Conservation (phyloP, 2,329 filamentous ascomycete species). For the Penicillium polonicum region DNA sequence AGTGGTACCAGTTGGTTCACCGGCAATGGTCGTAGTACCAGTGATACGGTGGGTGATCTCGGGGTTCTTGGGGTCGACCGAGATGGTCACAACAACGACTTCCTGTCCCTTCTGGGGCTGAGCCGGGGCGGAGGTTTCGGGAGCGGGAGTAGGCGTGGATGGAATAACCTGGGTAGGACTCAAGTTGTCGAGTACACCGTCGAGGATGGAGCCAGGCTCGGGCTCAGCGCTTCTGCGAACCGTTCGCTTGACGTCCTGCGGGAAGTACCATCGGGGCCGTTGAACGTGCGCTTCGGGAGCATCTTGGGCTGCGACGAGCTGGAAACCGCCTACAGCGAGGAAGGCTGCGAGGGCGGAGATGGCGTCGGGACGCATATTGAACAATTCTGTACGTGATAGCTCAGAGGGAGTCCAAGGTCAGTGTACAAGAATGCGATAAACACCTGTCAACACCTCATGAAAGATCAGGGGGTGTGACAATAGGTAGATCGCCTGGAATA, state of each 20-base stretch:
- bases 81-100: constrained; percentile 22
- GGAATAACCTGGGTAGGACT: not conserved
- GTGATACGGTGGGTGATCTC: constrained; percentile 20
- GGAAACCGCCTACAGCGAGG: constrained; percentile 33
- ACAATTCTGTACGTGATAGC: constrained; percentile 6
- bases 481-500: not conserved
- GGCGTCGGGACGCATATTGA: constrained; percentile 33
- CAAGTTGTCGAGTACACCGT: constrained; percentile 4
- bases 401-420: constrained; percentile 7
- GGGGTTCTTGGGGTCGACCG: constrained; percentile 16
- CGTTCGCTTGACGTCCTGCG: constrained; percentile 34
- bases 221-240: constrained; percentile 9
- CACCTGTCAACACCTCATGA: constrained; percentile 20
- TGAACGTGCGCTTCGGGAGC: constrained; percentile 26
- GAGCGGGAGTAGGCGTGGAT: not conserved
- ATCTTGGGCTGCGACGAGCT: constrained; percentile 35
- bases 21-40: constrained; percentile 16
- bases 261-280: constrained; percentile 38
- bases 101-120: constrained; percentile 12
- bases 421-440: constrained; percentile 19
- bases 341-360: constrained; percentile 35
- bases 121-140: not conserved
- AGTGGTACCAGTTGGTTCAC: constrained; percentile 9
- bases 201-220: not conserved
- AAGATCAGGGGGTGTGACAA: not conserved